Evolutionary conservation across 2,329 filamentous ascomycete species (phyloP), one percentile per base, ranked within the genome.

Genomic region (Diaporthe australafricana): DNA sequence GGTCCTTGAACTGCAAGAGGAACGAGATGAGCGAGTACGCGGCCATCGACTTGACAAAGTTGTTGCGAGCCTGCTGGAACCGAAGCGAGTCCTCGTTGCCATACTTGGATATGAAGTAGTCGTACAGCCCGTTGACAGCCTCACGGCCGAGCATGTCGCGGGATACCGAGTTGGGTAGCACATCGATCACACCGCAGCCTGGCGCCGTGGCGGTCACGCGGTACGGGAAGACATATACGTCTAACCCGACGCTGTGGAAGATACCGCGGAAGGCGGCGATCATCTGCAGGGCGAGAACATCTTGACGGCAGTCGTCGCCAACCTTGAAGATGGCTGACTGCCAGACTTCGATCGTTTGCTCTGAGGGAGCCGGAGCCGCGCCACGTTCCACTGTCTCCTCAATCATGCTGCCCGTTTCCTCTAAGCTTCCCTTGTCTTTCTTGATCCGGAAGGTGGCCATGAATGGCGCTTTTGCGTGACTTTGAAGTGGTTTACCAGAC

Each of bases 281-380:
- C 93, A 99, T 97, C 82, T 99, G 96, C 74, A 99, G 86, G 2
- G 96, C 96, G 73, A 99, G 87, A 67, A 99, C 93, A 78, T 99
- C 97, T 83, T 99, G 96, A 65, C 96, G 93, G 80, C 96, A 98
- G 82, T 99, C 96, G 80, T 99, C 96, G 74, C 96, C 96, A 62
- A 99, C 97, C 82, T 99, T 99, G 91, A 99, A 99, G 79, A 99
- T 99, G 70, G 96, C 96, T 2, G 95, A 97, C 82, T 99, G 96
- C 97, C 96, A 98, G n/a, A 96, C 93, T 81, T 99, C 97, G 76
- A 97, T 90, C 0, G 91, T 94, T 77, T 88, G 90, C 68, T 84
- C 83, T 35, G 78, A 77, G 9, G 79, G 79, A 30, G 45, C 16
- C 25, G 60, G 60, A 25, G 76, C 71, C 38, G 77, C 70, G 47